Conservation (phyloP, 2,329 filamentous ascomycete species). For the Aspergillus uvarum region DNA sequence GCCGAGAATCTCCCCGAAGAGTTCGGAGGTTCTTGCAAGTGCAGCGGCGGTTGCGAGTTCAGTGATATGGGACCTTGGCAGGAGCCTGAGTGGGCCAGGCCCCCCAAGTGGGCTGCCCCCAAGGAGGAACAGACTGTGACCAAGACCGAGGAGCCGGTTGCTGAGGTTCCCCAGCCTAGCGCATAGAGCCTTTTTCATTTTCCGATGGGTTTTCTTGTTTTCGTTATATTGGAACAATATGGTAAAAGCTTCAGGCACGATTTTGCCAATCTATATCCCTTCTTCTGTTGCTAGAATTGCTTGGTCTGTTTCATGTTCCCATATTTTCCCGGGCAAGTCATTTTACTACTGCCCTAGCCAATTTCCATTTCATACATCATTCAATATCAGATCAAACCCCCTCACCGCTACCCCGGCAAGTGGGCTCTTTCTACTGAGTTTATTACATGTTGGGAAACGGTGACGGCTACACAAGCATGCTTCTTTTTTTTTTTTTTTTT, state of each 20-base stretch:
- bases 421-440: neutral
- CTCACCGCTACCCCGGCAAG: no score
- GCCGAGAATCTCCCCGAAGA: constrained; percentile 84
- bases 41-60: constrained; percentile 76
- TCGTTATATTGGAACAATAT: constrained; percentile 22
- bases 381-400: neutral
- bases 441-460: neutral
- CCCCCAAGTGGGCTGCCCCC: constrained; percentile 44
- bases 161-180: constrained; percentile 26
- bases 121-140: constrained; percentile 28
- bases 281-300: constrained; percentile 15
- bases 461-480: neutral
- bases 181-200: constrained; percentile 27
- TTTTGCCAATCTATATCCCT: constrained; percentile 11
- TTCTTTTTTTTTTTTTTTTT: neutral
- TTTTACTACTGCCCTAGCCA: neutral
- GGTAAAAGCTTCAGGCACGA: constrained; percentile 17
- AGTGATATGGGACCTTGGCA: constrained; percentile 90
- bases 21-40: constrained; percentile 82
- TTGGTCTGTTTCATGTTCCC: constrained; percentile 2
- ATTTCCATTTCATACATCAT: neutral
- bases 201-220: constrained; percentile 5
- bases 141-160: constrained; percentile 28
- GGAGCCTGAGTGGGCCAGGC: constrained; percentile 46
- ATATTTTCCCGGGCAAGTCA: neutral